phyloP scores from a whole-genome alignment of 352 stramenopile genomes.

The Globisporangium camurandrum region DNA sequence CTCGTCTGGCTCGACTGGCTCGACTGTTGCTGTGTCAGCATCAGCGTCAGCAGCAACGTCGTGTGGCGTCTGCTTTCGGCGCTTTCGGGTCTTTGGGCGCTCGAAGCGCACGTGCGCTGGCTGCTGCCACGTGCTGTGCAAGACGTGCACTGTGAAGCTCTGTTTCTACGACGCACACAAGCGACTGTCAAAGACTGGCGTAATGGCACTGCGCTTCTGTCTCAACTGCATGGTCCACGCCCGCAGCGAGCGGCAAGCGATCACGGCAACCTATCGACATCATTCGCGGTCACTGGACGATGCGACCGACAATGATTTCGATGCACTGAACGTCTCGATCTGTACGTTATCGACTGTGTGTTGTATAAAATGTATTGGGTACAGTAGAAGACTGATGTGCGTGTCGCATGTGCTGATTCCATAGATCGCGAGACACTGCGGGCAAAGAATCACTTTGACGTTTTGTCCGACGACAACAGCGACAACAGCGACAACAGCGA shows the following conservation, averaged over 20 bases:
- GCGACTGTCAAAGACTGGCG: slow-evolving; percentile 19
- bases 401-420: neutral
- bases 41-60: slow-evolving; percentile 10
- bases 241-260: slow-evolving; percentile 12
- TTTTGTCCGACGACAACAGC: slow-evolving; percentile 19
- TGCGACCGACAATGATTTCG: neutral
- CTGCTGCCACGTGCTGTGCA: slow-evolving; percentile 22
- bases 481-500: slow-evolving; percentile 10
- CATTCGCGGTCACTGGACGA: slow-evolving; percentile 1
- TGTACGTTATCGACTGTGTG: slow-evolving; percentile 1
- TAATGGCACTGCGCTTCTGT: slow-evolving; percentile 25
- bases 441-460: slow-evolving; percentile 16
- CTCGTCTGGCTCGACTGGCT: too few relatives aligned
- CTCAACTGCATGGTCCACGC: slow-evolving; percentile 24
- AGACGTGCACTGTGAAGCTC: slow-evolving; percentile 23
- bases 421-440: slow-evolving; percentile 13
- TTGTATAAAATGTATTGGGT: neutral
- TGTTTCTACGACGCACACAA: slow-evolving; percentile 29
- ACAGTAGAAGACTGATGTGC: neutral
- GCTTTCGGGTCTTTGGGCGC: slow-evolving; percentile 27
- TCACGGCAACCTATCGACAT: slow-evolving; percentile 9
- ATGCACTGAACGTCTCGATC: slow-evolving; percentile 9
- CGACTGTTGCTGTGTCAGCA: too few relatives aligned
- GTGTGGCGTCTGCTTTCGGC: slow-evolving; percentile 28
- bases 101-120: slow-evolving; percentile 25